Percentiles rank a stretch among this genome's conserved stretches.
Evolutionary conservation across 805 yeast genomes (phyloP).

Genomic region (Saturnispora sanitii): DNA sequence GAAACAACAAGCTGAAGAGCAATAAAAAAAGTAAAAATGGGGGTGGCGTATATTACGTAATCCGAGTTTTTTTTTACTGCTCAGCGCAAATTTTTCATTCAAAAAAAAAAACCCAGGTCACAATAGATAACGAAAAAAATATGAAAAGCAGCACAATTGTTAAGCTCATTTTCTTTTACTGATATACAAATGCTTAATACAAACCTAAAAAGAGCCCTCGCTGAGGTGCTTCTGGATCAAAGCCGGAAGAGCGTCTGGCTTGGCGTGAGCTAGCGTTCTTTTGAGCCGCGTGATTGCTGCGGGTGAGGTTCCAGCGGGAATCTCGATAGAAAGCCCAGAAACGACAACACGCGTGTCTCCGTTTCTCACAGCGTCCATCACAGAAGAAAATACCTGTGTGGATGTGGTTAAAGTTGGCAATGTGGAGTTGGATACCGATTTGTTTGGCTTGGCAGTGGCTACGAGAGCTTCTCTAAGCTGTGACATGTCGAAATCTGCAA

Average conservation of each 20-base stretch:
- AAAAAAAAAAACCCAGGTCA: too few species aligned
- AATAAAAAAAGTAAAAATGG: background rate
- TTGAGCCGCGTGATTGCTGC: slow-evolving; percentile 3
- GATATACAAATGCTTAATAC: too few species aligned
- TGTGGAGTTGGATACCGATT: slow-evolving; percentile 7
- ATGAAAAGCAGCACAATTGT: too few species aligned
- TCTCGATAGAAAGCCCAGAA: background rate
- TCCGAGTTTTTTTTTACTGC: too few species aligned
- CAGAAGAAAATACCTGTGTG: background rate
- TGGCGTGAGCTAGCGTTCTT: slow-evolving; percentile 1
- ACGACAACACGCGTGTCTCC: background rate
- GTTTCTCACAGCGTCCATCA: slow-evolving; percentile 1
- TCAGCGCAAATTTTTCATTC: too few species aligned
- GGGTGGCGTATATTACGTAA: too few species aligned
- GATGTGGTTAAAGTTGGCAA: slow-evolving; percentile 2
- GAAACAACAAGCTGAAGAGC: background rate
- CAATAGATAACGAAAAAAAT: too few species aligned
- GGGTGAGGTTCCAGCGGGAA: slow-evolving; percentile 4
- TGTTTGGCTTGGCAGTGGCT: slow-evolving; percentile 6
- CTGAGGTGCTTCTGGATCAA: slow-evolving; percentile 5
- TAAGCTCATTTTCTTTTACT: too few species aligned
- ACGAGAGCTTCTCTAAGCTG: slow-evolving; percentile 43
- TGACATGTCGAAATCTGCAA: slow-evolving; percentile 44
- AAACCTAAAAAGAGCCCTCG: too few species aligned
- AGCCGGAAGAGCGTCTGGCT: slow-evolving; percentile 4